Conservation (phyloP, 805 yeast genomes). For the Schwanniomyces pseudopolymorphus region DNA sequence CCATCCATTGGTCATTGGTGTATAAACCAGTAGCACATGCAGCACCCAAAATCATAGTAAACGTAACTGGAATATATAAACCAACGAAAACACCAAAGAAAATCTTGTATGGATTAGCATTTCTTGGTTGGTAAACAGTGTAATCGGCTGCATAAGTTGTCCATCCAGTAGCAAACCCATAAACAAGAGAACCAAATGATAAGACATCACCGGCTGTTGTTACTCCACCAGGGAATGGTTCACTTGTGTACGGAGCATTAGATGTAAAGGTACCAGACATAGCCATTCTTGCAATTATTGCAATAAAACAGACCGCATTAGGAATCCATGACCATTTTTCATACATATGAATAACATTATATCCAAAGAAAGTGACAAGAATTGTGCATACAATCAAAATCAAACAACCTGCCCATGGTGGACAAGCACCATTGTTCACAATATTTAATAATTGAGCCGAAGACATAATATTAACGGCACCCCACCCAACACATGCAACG, state of each 20-base stretch:
- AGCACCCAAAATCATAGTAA: conserved; percentile 57
- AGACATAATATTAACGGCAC: conserved; percentile 87
- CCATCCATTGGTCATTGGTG: conserved; percentile 32
- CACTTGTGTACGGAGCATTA: conserved; percentile 14
- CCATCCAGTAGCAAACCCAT: conserved; percentile 95
- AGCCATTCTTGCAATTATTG: conserved; percentile 74
- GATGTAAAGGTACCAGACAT: conserved; percentile 59
- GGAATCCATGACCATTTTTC: conserved; percentile 92
- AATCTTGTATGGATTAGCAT: conserved; percentile 56
- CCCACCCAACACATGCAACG: conserved; percentile 93
- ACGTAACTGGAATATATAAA: conserved; percentile 24
- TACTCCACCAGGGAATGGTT: conserved; percentile 44
- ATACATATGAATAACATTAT: conserved; percentile 74
- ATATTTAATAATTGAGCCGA: conserved; percentile 81
- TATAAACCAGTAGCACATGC: conserved; percentile 73
- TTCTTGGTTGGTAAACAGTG: conserved; percentile 79
- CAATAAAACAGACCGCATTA: conserved; percentile 66
- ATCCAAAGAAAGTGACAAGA: conserved; percentile 78
- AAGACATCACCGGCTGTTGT: conserved; percentile 74
- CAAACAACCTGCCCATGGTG: conserved; percentile 90
- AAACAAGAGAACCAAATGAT: conserved; percentile 79
- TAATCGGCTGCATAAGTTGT: conserved; percentile 90
- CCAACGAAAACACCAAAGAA: conserved; percentile 63
- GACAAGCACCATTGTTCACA: conserved; percentile 65
- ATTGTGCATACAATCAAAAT: conserved; percentile 68